Evolutionary conservation across 2,329 filamentous ascomycete genomes (phyloP).

Genomic region (Orbilia ellipsospora): DNA sequence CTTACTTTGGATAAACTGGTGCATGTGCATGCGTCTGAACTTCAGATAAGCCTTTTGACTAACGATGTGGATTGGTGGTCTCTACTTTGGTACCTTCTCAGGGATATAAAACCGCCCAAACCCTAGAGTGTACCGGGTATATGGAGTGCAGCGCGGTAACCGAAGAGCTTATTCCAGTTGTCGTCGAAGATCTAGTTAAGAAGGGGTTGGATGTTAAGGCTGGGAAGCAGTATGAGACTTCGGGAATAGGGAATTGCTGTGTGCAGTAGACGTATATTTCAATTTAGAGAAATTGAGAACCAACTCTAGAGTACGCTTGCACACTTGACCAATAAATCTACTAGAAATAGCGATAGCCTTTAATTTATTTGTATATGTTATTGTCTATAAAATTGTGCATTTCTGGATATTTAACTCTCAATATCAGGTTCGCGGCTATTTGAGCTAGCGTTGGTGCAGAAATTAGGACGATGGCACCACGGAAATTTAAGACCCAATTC

Average conservation of each 20-base stretch:
- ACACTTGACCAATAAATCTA: no score
- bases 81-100: conserved; percentile 5
- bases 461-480: not conserved
- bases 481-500: not conserved
- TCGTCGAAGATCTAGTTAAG: conserved; percentile 48
- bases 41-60: conserved; percentile 2
- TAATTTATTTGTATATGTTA: no score
- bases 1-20: conserved; percentile 14
- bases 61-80: not conserved
- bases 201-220: conserved; percentile 40
- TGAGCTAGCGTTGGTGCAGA: no score
- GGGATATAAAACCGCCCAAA: conserved; percentile 49
- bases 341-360: no score
- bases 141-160: conserved; percentile 42
- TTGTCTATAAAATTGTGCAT: not conserved
- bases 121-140: conserved; percentile 40
- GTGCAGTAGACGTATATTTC: conserved; percentile 9
- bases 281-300: no score
- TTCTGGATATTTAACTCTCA: not conserved
- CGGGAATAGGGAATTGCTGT: conserved; percentile 34
- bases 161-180: conserved; percentile 46
- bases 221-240: conserved; percentile 26
- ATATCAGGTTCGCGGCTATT: no score
- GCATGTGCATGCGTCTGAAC: not conserved
- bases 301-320: no score